Percentiles rank a stretch among this genome's conserved stretches.
Conservation (phyloP, 768 basidiomycete genomes). For the Mycena venus region DNA sequence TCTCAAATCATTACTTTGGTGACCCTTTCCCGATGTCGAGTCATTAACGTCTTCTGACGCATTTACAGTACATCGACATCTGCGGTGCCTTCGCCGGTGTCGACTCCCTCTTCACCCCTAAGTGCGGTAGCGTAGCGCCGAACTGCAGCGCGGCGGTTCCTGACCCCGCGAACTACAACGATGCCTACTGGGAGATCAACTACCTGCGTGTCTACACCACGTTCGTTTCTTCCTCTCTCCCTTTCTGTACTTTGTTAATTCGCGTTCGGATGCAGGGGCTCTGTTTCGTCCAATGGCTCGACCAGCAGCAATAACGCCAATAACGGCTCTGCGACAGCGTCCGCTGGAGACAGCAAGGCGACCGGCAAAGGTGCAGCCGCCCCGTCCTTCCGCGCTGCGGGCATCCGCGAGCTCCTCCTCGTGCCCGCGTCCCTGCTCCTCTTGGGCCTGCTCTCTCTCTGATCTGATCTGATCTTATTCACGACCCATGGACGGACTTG, state of each 20-base stretch:
- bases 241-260: neutral
- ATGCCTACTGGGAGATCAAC: conserved; percentile 58
- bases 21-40: neutral
- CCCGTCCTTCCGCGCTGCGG: neutral
- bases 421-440: neutral
- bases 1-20: conserved; percentile 70
- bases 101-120: neutral
- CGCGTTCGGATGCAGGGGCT: no score
- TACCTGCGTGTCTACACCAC: conserved; percentile 50
- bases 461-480: neutral
- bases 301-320: neutral
- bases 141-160: conserved; percentile 25
- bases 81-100: conserved; percentile 37
- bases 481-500: no score
- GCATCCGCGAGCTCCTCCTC: neutral
- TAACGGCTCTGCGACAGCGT: neutral
- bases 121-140: conserved; percentile 13
- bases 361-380: neutral
- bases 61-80: conserved; percentile 29
- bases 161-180: conserved; percentile 49
- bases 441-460: neutral
- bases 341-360: neutral
- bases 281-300: neutral
- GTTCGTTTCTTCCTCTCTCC: neutral
- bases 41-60: neutral